phyloP scores from a whole-genome alignment of 345 rosid species.

The Excoecaria agallocha region DNA sequence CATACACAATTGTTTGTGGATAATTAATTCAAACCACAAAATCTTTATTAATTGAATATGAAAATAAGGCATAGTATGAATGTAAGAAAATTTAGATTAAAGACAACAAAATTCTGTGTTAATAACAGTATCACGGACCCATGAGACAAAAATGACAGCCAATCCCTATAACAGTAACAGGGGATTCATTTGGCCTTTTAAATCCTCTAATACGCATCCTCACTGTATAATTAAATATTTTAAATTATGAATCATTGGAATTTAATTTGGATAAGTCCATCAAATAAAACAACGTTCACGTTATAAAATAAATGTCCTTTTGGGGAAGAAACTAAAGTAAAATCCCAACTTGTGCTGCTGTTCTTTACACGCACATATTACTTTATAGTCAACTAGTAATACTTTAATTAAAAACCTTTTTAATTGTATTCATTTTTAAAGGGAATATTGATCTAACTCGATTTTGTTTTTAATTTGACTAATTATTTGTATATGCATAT shows the following conservation, averaged over 20 bases:
- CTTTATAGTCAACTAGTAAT: slow-evolving; percentile 5
- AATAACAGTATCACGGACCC: slow-evolving; percentile 26
- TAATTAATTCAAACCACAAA: no score
- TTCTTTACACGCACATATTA: no score
- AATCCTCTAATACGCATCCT: neutral
- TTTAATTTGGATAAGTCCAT: slow-evolving; percentile 3
- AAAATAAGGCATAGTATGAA: neutral
- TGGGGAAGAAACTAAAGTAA: no score
- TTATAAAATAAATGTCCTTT: neutral
- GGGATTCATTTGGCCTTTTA: neutral
- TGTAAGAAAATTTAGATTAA: neutral
- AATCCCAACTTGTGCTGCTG: no score
- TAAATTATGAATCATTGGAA: neutral
- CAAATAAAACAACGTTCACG: neutral
- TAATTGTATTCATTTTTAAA: no score
- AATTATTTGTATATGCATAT: no score
- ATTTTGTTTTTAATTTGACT: no score
- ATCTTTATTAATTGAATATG: no score
- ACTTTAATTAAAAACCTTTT: neutral
- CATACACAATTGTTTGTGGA: no score
- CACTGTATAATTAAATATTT: neutral
- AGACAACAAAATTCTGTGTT: neutral
- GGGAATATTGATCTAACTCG: no score
- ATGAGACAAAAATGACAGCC: slow-evolving; percentile 18
- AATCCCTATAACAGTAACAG: neutral